Base-by-base conservation (phyloP, 2,329 filamentous ascomycete species). In the Raffaelea deltoideospora region DNA sequence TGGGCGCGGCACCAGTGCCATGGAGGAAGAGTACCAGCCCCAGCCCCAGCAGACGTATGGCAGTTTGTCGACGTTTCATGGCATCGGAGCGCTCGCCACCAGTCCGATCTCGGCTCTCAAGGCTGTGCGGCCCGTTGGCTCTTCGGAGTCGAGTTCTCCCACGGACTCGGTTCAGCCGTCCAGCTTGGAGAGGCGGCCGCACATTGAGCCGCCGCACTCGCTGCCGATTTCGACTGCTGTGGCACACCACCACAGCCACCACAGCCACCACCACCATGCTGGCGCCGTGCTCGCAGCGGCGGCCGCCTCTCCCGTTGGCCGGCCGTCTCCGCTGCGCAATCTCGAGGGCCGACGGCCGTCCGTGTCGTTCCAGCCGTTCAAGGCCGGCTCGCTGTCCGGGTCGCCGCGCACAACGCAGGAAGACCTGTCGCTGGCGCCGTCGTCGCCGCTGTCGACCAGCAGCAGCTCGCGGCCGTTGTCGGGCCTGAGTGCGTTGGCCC, bases 291-390 rank as follows among this genome's bases (percentile, higher is more conserved):
- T n/a, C 10, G 24, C 34, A 1, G 28, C 19, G 8, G 28, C 35
- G 2, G 34, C 29, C 9, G 14, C 32, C 15, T 38, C 42, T 10
- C 34, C 38, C 9, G 29, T 35, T 37, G 49, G 54, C 11, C 24
- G 42, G 23, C 28, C 48, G 58, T 20, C 57, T 56, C 46, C 55
- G 1, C 41, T 63, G 29, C 63, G 64, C 34, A 59, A 57, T 13
- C 56, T 61, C 29, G 73, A 81, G 31, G 63, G 61, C 18, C 72
- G 86, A 47, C 74, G 85, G 37, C 78, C 82, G 7, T 95, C 85
- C 0, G 73, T 94, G 18, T 92, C 84, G 1, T 94, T 95, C 49
- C 84, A 92, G 48, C 87, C 88, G 0, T 98, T 98, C 64, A 98
- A 98, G 57, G 84, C 87, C 13, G 88, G 88, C 10, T 92, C 88